phyloP scores from a whole-genome alignment of 2,329 filamentous ascomycete species.

The Alternaria panax region DNA sequence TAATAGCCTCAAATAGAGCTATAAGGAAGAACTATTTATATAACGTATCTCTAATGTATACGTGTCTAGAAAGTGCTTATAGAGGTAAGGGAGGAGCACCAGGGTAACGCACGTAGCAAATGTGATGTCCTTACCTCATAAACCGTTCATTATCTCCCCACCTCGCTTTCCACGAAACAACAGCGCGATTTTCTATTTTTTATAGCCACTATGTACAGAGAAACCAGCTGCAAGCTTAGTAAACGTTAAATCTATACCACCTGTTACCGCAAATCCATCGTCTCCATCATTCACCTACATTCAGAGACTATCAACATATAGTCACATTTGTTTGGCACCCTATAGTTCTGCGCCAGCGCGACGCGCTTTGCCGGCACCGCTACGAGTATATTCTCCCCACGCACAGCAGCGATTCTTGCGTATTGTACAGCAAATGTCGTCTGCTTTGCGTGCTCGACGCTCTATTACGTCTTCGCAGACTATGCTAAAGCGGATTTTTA shows the following conservation, averaged over 20 bases:
- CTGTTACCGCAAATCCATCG: neutral
- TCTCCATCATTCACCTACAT: neutral
- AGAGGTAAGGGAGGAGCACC: neutral
- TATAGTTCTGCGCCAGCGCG: slow-evolving; percentile 3
- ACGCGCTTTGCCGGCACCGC: neutral
- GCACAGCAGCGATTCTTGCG: neutral
- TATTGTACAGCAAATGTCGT: slow-evolving; percentile 8
- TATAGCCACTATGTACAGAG: neutral
- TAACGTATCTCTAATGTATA: neutral
- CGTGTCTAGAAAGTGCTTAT: neutral
- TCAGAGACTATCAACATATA: neutral
- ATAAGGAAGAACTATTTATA: neutral
- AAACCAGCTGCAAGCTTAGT: no score
- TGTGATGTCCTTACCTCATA: neutral
- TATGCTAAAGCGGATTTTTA: slow-evolving; percentile 8
- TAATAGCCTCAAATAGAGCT: neutral
- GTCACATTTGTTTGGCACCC: slow-evolving; percentile 1
- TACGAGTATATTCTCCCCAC: neutral
- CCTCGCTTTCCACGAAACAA: neutral
- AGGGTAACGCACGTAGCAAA: neutral
- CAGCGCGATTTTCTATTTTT: neutral
- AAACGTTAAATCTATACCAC: neutral
- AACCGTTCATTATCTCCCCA: neutral
- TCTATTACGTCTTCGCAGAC: slow-evolving; percentile 18
- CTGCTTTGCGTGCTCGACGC: slow-evolving; percentile 18